These are phyloP conservation scores for Aspergillus ostianus DNA, from an alignment of 495 filamentous ascomycete species.

Conservation along the genomic window DNA sequence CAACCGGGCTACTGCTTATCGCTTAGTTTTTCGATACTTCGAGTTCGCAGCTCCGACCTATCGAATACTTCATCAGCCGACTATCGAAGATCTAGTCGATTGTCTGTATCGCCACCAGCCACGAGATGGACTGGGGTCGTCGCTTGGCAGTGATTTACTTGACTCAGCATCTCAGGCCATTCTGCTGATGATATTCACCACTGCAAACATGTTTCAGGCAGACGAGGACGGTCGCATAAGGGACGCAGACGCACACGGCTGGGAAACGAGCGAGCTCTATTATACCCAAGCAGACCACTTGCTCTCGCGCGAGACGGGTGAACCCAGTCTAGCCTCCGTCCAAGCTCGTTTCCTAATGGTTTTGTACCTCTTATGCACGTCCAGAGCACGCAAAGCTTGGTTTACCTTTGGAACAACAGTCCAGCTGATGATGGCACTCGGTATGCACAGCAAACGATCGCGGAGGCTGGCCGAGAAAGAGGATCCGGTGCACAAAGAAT, in stretches of 20 bases:
- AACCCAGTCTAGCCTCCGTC: conserved; percentile 20
- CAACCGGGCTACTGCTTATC: conserved; percentile 11
- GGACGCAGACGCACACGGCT: conserved; percentile 17
- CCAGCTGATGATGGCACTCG: conserved; percentile 31
- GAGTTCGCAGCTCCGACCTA: conserved; percentile 35
- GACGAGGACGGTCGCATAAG: conserved; percentile 12
- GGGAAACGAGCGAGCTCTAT: conserved; percentile 25
- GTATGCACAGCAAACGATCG: conserved; percentile 22
- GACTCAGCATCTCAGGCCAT: conserved; percentile 14
- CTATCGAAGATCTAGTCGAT: conserved; percentile 20
- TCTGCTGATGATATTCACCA: conserved; percentile 24
- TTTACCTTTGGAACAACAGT: conserved; percentile 29
- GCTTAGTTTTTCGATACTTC: conserved; percentile 29
- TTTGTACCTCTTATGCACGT: conserved; percentile 28
- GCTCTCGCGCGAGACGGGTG: conserved; percentile 20
- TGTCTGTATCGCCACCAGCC: conserved; percentile 8
- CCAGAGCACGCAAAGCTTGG: conserved; percentile 29
- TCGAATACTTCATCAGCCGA: conserved; percentile 27
- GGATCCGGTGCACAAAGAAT: conserved; percentile 19
- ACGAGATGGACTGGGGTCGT: not conserved
- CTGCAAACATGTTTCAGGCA: conserved; percentile 20
- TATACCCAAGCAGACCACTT: conserved; percentile 24
- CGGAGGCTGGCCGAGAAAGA: not conserved
- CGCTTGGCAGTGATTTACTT: not conserved
- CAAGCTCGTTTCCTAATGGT: conserved; percentile 30